Base-by-base conservation (phyloP, 208 protist species). In the Trypanosoma avium region DNA sequence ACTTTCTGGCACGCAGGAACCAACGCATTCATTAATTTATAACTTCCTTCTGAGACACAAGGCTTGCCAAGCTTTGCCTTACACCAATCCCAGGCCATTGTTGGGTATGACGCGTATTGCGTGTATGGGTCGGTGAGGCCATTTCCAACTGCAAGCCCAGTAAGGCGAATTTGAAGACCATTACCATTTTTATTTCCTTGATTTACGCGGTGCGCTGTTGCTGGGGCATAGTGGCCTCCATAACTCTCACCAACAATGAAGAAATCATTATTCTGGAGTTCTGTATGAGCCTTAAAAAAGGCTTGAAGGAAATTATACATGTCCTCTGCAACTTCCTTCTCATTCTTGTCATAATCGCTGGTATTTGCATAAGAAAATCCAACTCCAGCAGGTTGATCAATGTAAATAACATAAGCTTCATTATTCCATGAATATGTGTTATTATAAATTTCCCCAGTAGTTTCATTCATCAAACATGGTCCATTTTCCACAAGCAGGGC, bases 351-450 rank as follows among this genome's bases (percentile, higher is more conserved):
- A 47, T 77, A 91, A 62, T 86, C 77, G 27, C 48, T 53, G 49
- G 75, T 49, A 19, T 32, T 53, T 17, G 61, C 74, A 63, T 93
- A 95, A 26, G 77, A 90, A 77, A 93, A 98, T 35, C 94, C 95
- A 26, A 89, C 77, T 17, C 93, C 93, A 19, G 77, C 76, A 1
- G 93, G 88, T 77, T 97, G 90, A 63, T 98, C 95, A 38, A 98
- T 80, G 49, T 84, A 97, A 52, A 98, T 59, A 10, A 98, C 40
- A 73, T 88, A 94, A 22, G 86, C 87, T 24, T 92, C 43, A 30
- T 77, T 69, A 58, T 90, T 95, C 90, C 92, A 98, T 27, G 73
- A 80, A 53, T 80, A 92, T 4, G 70, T 56, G 68, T 96, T 94
- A 29, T 27, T 17, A 29, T 54, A 53, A 10, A 74, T 67, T 17